phyloP scores from a whole-genome alignment of 352 stramenopile species.

The Globisporangium polare region DNA sequence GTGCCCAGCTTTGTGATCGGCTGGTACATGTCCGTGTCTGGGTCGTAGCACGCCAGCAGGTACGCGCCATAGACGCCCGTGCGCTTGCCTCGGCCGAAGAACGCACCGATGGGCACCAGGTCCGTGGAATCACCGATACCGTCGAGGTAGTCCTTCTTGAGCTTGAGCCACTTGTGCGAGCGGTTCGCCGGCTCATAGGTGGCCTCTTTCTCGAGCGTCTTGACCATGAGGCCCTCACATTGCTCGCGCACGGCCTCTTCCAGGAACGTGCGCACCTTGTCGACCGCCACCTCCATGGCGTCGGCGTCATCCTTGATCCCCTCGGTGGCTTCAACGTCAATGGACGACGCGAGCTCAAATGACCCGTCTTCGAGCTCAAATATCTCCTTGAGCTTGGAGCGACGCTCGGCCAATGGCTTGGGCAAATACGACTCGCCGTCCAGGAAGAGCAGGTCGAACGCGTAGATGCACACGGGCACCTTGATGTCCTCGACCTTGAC shows the following conservation, averaged over 20 bases:
- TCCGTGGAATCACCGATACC: constrained; percentile 98
- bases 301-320: constrained; percentile 84
- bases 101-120: constrained; percentile 98
- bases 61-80: constrained; percentile 98
- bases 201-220: constrained; percentile 96
- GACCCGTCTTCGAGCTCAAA: constrained; percentile 92
- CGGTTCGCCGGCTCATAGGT: constrained; percentile 97
- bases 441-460: constrained; percentile 99
- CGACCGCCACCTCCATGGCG: constrained; percentile 83
- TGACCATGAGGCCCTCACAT: constrained; percentile 99
- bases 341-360: constrained; percentile 94
- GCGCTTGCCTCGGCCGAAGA: constrained; percentile 94
- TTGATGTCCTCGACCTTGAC: constrained; percentile 89
- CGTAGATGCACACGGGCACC: constrained; percentile 92
- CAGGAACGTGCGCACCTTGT: constrained; percentile 91
- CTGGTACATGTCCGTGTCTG: constrained; percentile 97
- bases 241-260: constrained; percentile 92
- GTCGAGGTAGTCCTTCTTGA: constrained; percentile 99
- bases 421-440: constrained; percentile 95
- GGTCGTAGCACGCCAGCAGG: constrained; percentile 97
- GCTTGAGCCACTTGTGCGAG: constrained; percentile 99
- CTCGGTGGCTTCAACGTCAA: constrained; percentile 85
- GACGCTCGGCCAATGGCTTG: constrained; percentile 86
- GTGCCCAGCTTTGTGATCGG: constrained; percentile 98
- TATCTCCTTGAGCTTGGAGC: constrained; percentile 86